A percentile compares a stretch with the other conserved stretches of the same genome.
phyloP scores from a whole-genome alignment of 768 basidiomycete genomes.

The Boletus barrowsii region DNA sequence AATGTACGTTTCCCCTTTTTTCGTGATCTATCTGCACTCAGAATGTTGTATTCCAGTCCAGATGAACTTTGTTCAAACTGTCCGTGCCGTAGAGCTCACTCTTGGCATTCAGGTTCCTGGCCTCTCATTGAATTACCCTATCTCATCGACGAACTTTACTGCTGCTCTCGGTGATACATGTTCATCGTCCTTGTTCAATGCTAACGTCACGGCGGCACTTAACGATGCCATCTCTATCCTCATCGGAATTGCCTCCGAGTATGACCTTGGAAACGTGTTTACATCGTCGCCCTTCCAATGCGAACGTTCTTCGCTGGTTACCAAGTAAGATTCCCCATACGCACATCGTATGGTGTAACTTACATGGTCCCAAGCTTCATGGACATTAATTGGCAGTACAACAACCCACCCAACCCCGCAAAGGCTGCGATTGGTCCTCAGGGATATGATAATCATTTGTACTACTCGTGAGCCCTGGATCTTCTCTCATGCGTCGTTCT shows the following conservation, averaged over 20 bases:
- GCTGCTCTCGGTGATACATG: conserved; percentile 28
- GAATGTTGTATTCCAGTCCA: conserved; percentile 46
- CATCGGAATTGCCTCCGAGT: conserved; percentile 22
- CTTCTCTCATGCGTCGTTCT: not conserved
- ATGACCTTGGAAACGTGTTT: conserved; percentile 23
- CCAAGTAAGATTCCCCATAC: conserved; percentile 33
- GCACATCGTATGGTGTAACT: not conserved
- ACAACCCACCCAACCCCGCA: conserved; percentile 68
- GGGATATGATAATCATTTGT: conserved; percentile 76
- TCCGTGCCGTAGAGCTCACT: conserved; percentile 60
- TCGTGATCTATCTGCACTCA: not conserved
- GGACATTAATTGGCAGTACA: conserved; percentile 76
- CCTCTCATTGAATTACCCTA: conserved; percentile 5
- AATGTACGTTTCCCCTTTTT: conserved; percentile 44
- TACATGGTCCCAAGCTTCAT: conserved; percentile 55
- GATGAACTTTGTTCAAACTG: conserved; percentile 62
- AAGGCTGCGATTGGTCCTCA: conserved; percentile 67
- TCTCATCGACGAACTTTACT: conserved; percentile 35
- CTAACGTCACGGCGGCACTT: conserved; percentile 33
- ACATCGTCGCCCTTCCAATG: conserved; percentile 18
- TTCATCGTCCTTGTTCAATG: conserved; percentile 20
- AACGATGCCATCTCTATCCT: conserved; percentile 38
- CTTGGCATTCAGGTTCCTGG: conserved; percentile 48
- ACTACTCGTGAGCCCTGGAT: conserved; percentile 54
- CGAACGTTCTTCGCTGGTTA: conserved; percentile 27